phyloP scores from a whole-genome alignment of 345 rosid species.

The Populus euphratica region DNA sequence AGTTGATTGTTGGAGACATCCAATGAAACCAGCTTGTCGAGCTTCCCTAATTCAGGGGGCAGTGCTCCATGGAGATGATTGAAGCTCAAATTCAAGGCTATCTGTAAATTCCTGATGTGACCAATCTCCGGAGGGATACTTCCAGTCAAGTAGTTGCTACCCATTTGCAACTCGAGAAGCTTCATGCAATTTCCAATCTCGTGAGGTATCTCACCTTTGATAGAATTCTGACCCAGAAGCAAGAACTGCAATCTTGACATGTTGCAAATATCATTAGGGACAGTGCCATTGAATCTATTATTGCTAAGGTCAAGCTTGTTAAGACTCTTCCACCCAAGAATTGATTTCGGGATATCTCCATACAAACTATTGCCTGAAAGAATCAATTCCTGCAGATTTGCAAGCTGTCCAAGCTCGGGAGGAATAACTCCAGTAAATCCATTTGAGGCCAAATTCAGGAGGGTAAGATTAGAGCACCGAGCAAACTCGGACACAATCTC shows the following conservation, averaged over 20 bases:
- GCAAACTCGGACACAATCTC: conserved; percentile 69
- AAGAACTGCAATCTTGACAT: conserved; percentile 35
- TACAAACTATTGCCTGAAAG: conserved; percentile 72
- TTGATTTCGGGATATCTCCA: conserved; percentile 74
- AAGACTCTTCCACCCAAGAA: conserved; percentile 75
- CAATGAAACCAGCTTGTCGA: conserved; percentile 36
- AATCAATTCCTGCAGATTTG: conserved; percentile 83
- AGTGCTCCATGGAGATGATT: conserved; percentile 34
- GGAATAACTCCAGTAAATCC: conserved; percentile 82
- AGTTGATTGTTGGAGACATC: conserved; percentile 35
- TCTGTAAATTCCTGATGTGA: conserved; percentile 33
- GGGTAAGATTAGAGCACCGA: conserved; percentile 75
- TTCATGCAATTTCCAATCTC: conserved; percentile 32
- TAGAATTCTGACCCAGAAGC: conserved; percentile 30
- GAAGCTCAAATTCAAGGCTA: conserved; percentile 33
- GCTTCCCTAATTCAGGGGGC: conserved; percentile 35
- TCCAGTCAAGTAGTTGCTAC: conserved; percentile 34
- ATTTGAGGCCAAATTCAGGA: conserved; percentile 78
- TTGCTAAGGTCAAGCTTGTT: conserved; percentile 44
- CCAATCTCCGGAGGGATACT: conserved; percentile 32
- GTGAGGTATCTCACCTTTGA: conserved; percentile 34
- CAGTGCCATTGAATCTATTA: conserved; percentile 32
- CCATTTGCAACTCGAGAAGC: conserved; percentile 30
- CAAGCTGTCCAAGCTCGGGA: conserved; percentile 62
- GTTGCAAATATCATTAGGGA: conserved; percentile 28